Percentiles rank a stretch among this genome's conserved stretches.
These are phyloP conservation scores for Globisporangium nunn DNA, from an alignment of 352 stramenopile species.

Conservation along the genomic window DNA sequence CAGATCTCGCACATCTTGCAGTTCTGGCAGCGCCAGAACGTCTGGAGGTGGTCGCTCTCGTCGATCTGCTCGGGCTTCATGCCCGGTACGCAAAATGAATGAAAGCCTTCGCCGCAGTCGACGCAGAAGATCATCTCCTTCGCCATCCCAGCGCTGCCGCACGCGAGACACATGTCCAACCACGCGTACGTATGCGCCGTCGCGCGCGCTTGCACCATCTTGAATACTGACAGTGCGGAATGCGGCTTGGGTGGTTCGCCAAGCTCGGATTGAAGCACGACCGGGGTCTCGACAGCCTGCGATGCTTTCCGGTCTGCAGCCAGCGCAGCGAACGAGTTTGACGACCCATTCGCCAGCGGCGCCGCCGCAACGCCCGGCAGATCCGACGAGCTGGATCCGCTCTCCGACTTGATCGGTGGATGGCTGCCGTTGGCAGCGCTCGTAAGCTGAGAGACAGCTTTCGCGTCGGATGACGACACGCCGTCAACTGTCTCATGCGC, in stretches of 20 bases:
- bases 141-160: conserved; percentile 76
- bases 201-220: conserved; percentile 65
- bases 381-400: neutral
- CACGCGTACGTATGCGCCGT: conserved; percentile 86
- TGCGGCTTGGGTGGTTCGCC: conserved; percentile 35
- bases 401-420: neutral
- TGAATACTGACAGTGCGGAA: conserved; percentile 63
- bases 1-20: conserved; percentile 96
- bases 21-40: conserved; percentile 91
- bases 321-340: neutral
- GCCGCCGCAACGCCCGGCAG: neutral
- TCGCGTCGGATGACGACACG: neutral
- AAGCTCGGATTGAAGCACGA: conserved; percentile 62
- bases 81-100: conserved; percentile 86
- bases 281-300: neutral
- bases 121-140: conserved; percentile 92
- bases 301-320: neutral
- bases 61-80: conserved; percentile 25
- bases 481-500: conserved; percentile 9
- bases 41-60: conserved; percentile 45
- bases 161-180: conserved; percentile 90
- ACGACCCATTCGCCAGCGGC: neutral
- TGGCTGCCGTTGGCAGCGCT: neutral
- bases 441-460: too few species aligned
- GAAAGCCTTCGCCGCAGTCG: conserved; percentile 94